Evolutionary conservation across 257 asterid genomes (phyloP), one percentile per base, ranked within the genome.

Genomic region (Scutellaria baicalensis): DNA sequence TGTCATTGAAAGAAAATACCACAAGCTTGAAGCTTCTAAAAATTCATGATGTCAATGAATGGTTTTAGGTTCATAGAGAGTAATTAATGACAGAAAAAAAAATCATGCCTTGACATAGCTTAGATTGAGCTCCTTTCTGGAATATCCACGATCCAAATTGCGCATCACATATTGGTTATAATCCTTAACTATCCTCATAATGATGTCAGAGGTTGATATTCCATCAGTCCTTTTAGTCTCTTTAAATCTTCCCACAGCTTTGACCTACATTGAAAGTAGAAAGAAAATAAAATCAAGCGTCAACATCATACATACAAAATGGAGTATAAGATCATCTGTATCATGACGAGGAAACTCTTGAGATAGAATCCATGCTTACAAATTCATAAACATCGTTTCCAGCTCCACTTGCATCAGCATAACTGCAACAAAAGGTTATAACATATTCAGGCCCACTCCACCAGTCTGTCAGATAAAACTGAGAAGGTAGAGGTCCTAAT

Each of bases 181-280:
- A 64, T 88, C 95, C 70, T 88, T 88, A n/a, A 88, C 87, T 50
- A 88, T 88, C 81, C 95, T 71, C 92, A 86, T 88, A 68, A 88
- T 88, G 51, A 88, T 80, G 76, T 88, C 95, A 21, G 95, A 88
- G 0, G 95, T 88, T 55, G 95, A 88, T 68, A 88, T 88, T 56
- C 95, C 95, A 13, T 84, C 87, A 40, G 95, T 88, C 77, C 92
- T 75, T 73, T 82, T 58, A 54, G 95, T 88, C 70, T 85, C 95
- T 78, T 88, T 88, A 78, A 88, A 88, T 77, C 82, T 85, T 39
- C 95, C 95, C 55, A 81, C 88, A 44, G 85, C 80, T 81, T 88
- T 88, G 66, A 88, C 95, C 95, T 88, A 64, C 47, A 81, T 56
- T 14, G n/a, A n/a, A n/a, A 43, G 58, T 11, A 68, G 45, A 65